A percentile compares a stretch with the other conserved stretches of the same genome.
Conservation (phyloP, 805 yeast species). For the Metschnikowia similis region DNA sequence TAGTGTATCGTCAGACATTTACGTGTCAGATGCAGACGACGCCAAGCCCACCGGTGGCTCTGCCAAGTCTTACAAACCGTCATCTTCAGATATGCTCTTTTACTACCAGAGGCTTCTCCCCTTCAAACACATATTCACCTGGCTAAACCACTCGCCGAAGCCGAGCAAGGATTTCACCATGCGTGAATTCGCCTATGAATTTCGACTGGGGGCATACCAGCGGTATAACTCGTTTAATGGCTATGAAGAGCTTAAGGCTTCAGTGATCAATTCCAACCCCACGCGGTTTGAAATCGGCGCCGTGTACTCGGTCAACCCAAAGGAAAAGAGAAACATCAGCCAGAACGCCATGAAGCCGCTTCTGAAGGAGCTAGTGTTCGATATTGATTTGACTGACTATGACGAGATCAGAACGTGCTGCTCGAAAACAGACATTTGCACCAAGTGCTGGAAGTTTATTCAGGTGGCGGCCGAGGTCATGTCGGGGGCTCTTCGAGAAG, state of each 20-base stretch:
- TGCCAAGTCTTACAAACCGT: slow-evolving; percentile 24
- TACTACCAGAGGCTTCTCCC: slow-evolving; percentile 74
- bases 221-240: slow-evolving; percentile 76
- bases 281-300: slow-evolving; percentile 95
- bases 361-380: slow-evolving; percentile 86
- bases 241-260: slow-evolving; percentile 70
- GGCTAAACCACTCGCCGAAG: slow-evolving; percentile 84
- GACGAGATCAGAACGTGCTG: slow-evolving; percentile 94
- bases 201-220: slow-evolving; percentile 81
- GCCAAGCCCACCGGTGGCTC: slow-evolving; percentile 1
- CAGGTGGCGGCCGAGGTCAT: slow-evolving; percentile 76
- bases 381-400: slow-evolving; percentile 96
- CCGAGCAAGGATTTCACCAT: slow-evolving; percentile 74
- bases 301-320: slow-evolving; percentile 82
- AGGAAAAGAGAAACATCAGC: slow-evolving; percentile 70
- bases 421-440: slow-evolving; percentile 76
- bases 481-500: slow-evolving; percentile 68
- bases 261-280: slow-evolving; percentile 72
- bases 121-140: slow-evolving; percentile 71
- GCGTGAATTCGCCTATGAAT: slow-evolving; percentile 92
- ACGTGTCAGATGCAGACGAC: slow-evolving; percentile 1
- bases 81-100: slow-evolving; percentile 62
- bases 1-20: background rate
- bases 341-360: slow-evolving; percentile 76
- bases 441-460: slow-evolving; percentile 90